A percentile compares a stretch with the other conserved stretches of the same genome.
These are phyloP conservation scores for Torulaspora pretoriensis DNA, from an alignment of 1,139 yeast species.

Conservation along the genomic window DNA sequence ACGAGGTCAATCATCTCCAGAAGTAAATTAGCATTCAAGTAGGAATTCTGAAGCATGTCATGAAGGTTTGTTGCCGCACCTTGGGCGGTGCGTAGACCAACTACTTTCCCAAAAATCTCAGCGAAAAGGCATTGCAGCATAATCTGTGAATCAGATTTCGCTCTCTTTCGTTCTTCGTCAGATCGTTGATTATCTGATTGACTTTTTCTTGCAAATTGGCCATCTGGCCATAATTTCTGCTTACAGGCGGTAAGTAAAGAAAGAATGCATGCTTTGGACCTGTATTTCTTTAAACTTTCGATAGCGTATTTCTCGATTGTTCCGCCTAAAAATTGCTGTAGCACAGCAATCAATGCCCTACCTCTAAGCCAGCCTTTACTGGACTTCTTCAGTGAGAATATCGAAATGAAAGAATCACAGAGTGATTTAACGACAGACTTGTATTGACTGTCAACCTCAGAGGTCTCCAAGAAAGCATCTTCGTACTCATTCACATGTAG, in stretches of 20 bases:
- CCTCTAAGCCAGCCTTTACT: constrained; percentile 75
- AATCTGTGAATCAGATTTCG: constrained; percentile 52
- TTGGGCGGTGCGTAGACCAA: constrained; percentile 63
- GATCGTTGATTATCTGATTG: constrained; percentile 19
- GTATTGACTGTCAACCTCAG: constrained; percentile 19
- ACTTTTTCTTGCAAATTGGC: constrained; percentile 23
- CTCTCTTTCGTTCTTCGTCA: constrained; percentile 42
- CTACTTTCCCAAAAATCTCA: constrained; percentile 68
- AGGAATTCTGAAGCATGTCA: constrained; percentile 69
- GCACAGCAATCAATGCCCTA: constrained; percentile 70
- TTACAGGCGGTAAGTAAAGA: constrained; percentile 45
- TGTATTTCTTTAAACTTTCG: constrained; percentile 43
- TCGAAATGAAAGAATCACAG: constrained; percentile 65
- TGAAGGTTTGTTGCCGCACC: constrained; percentile 60
- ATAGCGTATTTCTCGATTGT: constrained; percentile 74
- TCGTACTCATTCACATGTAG: constrained; percentile 27
- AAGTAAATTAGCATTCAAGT: constrained; percentile 60
- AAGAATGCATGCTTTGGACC: constrained; percentile 49
- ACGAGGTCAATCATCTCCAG: constrained; percentile 51
- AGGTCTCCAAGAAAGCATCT: constrained; percentile 16
- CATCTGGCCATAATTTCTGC: constrained; percentile 53
- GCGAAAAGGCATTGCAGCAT: constrained; percentile 54
- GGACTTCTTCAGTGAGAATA: constrained; percentile 64
- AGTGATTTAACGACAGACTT: constrained; percentile 72
- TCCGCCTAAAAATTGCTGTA: constrained; percentile 85